Evolutionary conservation across 179 eudicot genomes (phyloP).

Genomic region (Beta macrorhiza): DNA sequence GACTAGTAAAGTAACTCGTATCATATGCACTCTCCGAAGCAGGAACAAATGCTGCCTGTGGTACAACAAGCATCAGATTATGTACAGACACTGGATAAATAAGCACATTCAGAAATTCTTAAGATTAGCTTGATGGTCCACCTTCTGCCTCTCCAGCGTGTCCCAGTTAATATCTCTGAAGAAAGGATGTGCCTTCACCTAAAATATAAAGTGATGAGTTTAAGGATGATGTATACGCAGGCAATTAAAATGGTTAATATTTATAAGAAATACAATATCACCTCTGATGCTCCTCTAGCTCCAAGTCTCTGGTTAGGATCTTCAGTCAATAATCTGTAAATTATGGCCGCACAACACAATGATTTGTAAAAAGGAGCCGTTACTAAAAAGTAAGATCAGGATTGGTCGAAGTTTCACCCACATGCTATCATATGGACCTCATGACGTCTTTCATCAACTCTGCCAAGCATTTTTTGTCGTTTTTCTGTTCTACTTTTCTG

Average conservation of each 20-base stretch:
- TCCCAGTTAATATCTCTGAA: constrained; percentile 97
- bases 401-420: neutral
- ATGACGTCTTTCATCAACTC: neutral
- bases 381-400: neutral
- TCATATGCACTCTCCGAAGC: constrained; percentile 85
- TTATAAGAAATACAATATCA: constrained; percentile 30
- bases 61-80: constrained; percentile 14
- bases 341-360: neutral
- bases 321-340: constrained; percentile 76
- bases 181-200: constrained; percentile 95
- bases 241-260: neutral
- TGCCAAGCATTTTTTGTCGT: neutral
- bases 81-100: constrained; percentile 3
- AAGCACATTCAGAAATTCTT: neutral
- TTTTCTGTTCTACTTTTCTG: neutral
- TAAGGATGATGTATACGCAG: neutral
- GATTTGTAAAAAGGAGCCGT: neutral
- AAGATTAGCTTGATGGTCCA: constrained; percentile 17
- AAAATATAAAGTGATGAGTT: constrained; percentile 23
- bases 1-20: constrained; percentile 94
- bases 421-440: neutral
- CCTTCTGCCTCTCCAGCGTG: constrained; percentile 98
- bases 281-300: constrained; percentile 96
- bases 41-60: constrained; percentile 98
- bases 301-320: constrained; percentile 97